phyloP scores from a whole-genome alignment of 2,329 filamentous ascomycete species.

The Colletotrichum noveboracense region DNA sequence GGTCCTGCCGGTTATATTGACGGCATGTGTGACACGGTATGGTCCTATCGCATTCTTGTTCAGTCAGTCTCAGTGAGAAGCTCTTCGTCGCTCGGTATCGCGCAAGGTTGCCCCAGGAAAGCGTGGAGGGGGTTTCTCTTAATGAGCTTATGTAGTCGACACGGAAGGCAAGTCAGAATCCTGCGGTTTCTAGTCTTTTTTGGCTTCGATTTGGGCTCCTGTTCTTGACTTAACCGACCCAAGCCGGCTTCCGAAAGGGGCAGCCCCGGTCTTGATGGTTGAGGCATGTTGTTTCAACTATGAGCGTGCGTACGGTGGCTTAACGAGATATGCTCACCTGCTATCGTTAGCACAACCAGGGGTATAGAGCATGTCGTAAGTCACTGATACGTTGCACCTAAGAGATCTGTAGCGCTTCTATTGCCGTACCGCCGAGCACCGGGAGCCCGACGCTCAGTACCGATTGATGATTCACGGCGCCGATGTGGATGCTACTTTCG shows the following conservation, averaged over 20 bases:
- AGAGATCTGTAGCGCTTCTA: neutral
- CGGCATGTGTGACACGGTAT: slow-evolving; percentile 34
- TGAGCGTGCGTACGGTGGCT: neutral
- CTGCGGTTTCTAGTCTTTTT: neutral
- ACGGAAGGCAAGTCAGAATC: slow-evolving; percentile 33
- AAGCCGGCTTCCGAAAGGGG: neutral
- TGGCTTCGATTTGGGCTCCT: neutral
- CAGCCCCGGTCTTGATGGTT: neutral
- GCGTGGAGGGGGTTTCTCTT: neutral
- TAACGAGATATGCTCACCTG: neutral
- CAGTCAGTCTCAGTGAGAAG: neutral
- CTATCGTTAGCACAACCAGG: neutral
- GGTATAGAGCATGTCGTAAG: neutral
- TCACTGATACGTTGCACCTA: neutral
- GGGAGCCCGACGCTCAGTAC: neutral
- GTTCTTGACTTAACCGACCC: neutral
- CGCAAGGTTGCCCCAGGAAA: neutral
- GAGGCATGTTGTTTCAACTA: neutral
- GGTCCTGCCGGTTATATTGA: slow-evolving; percentile 32
- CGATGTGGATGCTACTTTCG: neutral
- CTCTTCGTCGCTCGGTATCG: neutral
- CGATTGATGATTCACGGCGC: neutral
- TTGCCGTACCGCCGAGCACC: neutral
- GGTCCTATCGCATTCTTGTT: slow-evolving; percentile 29
- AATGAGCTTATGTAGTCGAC: slow-evolving; percentile 34